A percentile compares a stretch with the other conserved stretches of the same genome.
These are phyloP conservation scores for Hypoxylon sp. DNA, from an alignment of 2,329 filamentous ascomycete species.

Conservation along the genomic window DNA sequence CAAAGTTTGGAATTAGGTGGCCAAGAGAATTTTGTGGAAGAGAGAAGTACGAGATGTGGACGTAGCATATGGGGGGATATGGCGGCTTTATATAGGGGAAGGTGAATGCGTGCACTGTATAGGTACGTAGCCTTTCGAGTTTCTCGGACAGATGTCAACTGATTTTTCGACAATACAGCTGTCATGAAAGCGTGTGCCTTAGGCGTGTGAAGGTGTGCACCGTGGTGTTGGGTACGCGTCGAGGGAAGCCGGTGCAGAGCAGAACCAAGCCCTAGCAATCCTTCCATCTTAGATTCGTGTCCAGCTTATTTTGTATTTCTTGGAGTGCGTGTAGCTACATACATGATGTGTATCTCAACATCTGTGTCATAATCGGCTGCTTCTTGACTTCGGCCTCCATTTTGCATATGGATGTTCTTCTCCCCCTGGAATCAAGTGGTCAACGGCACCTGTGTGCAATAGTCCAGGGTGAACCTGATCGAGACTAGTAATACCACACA, in stretches of 20 bases:
- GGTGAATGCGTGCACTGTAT: neutral
- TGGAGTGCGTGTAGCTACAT: neutral
- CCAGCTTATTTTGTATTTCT: neutral
- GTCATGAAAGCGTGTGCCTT: neutral
- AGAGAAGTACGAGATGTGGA: neutral
- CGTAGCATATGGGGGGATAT: neutral
- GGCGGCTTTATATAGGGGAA: too few species aligned
- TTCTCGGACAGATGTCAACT: neutral
- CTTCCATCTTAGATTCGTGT: neutral
- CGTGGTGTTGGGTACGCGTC: neutral
- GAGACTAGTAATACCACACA: constrained; percentile 73
- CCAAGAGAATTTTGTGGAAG: too few species aligned
- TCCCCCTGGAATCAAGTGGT: constrained; percentile 60
- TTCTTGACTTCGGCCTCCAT: constrained; percentile 52
- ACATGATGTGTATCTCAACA: neutral
- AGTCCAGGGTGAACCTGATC: constrained; percentile 72
- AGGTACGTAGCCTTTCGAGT: neutral
- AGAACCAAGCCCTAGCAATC: neutral
- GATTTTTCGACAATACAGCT: neutral
- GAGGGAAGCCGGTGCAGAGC: neutral
- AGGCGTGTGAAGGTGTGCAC: neutral
- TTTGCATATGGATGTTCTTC: constrained; percentile 62
- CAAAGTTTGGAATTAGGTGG: too few species aligned
- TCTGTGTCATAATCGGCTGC: constrained; percentile 50
- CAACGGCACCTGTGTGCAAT: constrained; percentile 67